Base-by-base conservation (phyloP, 768 basidiomycete genomes). In the Exsudoporus frostii region DNA sequence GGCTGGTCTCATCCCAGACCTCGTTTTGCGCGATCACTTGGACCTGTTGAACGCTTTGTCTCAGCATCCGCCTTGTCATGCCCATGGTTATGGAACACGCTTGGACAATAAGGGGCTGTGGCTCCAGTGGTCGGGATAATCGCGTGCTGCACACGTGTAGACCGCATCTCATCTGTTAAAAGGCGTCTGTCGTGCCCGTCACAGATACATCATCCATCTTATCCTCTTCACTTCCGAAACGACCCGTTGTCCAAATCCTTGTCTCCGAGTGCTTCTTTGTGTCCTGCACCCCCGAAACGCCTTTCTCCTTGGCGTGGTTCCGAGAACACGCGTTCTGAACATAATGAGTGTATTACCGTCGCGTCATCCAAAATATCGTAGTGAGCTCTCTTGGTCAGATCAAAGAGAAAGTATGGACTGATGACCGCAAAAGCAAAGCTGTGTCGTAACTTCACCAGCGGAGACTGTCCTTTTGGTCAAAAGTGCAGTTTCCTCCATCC, bases 401-500 rank as follows among this genome's bases (percentile, higher is more conserved):
- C 22, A 41, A 48, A 41, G 24, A 17, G 10, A 29, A 25, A n/a
- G n/a, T 32, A 6, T 30, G 29, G 17, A 13, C 45, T 58, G 37
- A 64, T 41, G 9, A 19, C 38, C 46, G 19, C 43, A 44, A 56
- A 48, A 73, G 74, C 70, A 7, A 74, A 70, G 61, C 57, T 70
- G 39, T 75, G 74, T 59, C 66, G 73, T 38, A 69, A 74, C 62
- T 67, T 68, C 36, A 55, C 64, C 39, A 65, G 54, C 32, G 74
- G 75, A 33, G 55, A 60, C 53, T 76, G 74, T 60, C 64, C 69
- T 19, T 72, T 70, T 53, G 75, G 72, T 53, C 57, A 64, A 20
- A 64, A 62, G 33, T 76, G 75, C 63, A 74, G 62, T 33, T 76
- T 74, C 62, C 33, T 74, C 32, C 74, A 76, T 52, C 68, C 70